A percentile compares a stretch with the other conserved stretches of the same genome.
These are phyloP conservation scores for Stropharia rugosoannulata DNA, from an alignment of 768 basidiomycete genomes.

Conservation along the genomic window DNA sequence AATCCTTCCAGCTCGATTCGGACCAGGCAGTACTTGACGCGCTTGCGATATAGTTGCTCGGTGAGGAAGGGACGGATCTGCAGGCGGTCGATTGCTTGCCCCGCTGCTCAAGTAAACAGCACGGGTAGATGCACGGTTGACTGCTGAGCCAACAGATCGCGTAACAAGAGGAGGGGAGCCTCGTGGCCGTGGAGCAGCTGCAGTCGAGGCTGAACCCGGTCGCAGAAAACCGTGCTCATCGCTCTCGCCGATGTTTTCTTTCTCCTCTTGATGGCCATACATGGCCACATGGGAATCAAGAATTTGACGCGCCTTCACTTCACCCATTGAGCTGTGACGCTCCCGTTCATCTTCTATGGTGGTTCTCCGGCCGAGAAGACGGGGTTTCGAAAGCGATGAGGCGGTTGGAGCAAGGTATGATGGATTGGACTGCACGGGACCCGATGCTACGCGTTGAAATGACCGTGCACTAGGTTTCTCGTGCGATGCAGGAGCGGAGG, in stretches of 20 bases:
- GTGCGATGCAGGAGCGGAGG: conserved; percentile 32
- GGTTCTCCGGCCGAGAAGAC: conserved; percentile 37
- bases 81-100: conserved; percentile 23
- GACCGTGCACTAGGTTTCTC: conserved; percentile 41
- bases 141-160: conserved; percentile 29
- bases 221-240: conserved; percentile 34
- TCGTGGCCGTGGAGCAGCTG: conserved; percentile 14
- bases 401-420: conserved; percentile 31
- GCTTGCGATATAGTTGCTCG: conserved; percentile 27
- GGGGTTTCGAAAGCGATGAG: conserved; percentile 32
- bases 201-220: conserved; percentile 21
- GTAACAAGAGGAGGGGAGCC: conserved; percentile 33
- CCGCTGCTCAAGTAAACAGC: conserved; percentile 23
- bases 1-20: conserved; percentile 48
- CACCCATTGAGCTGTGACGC: conserved; percentile 17
- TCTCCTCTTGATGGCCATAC: conserved; percentile 42
- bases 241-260: conserved; percentile 45
- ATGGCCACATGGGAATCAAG: conserved; percentile 21
- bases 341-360: conserved; percentile 39
- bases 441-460: conserved; percentile 68
- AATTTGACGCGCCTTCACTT: conserved; percentile 25
- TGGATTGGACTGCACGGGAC: conserved; percentile 41
- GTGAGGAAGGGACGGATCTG: conserved; percentile 31
- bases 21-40: conserved; percentile 44
- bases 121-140: conserved; percentile 5